Evolutionary conservation across 2,329 filamentous ascomycete genomes (phyloP).

Genomic region (Tolypocladium tundrense): DNA sequence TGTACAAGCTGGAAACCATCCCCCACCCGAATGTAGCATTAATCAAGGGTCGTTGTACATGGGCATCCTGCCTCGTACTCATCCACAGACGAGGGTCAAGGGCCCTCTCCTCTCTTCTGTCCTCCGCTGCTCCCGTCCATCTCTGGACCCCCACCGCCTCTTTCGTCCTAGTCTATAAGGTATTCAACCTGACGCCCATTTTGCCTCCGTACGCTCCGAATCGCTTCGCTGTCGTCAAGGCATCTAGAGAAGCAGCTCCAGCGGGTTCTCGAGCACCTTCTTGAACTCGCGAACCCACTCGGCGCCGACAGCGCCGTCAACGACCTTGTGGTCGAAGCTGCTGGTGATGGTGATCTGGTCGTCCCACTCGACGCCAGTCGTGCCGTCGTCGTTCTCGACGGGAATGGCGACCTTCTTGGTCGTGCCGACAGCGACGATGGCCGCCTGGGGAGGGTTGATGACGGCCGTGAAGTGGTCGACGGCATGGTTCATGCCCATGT

Average conservation of each 20-base stretch:
- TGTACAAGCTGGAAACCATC: conserved; percentile 17
- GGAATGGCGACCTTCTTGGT: conserved; percentile 92
- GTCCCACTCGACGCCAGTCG: conserved; percentile 71
- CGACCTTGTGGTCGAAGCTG: conserved; percentile 98
- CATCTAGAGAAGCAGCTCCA: conserved; percentile 79
- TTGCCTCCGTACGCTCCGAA: background rate
- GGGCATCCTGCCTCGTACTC: conserved; percentile 20
- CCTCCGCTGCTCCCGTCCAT: background rate
- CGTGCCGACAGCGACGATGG: conserved; percentile 89
- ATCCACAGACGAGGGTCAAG: conserved; percentile 6
- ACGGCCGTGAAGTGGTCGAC: conserved; percentile 96
- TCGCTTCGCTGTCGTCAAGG: background rate
- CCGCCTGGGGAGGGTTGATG: conserved; percentile 97
- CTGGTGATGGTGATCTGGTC: conserved; percentile 93
- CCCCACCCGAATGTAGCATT: conserved; percentile 24
- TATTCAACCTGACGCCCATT: conserved; percentile 6
- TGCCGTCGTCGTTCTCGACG: conserved; percentile 74
- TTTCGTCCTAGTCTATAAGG: conserved; percentile 6
- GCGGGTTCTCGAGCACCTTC: conserved; percentile 94
- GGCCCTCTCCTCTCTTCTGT: background rate
- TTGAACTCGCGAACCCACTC: conserved; percentile 97
- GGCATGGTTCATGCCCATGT: conserved; percentile 99
- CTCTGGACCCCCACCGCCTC: background rate
- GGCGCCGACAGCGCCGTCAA: conserved; percentile 90
- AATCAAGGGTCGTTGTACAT: conserved; percentile 33